A percentile compares a stretch with the other conserved stretches of the same genome.
Conservation (phyloP, 2,329 filamentous ascomycete species). For the Talaromyces funiculosus region DNA sequence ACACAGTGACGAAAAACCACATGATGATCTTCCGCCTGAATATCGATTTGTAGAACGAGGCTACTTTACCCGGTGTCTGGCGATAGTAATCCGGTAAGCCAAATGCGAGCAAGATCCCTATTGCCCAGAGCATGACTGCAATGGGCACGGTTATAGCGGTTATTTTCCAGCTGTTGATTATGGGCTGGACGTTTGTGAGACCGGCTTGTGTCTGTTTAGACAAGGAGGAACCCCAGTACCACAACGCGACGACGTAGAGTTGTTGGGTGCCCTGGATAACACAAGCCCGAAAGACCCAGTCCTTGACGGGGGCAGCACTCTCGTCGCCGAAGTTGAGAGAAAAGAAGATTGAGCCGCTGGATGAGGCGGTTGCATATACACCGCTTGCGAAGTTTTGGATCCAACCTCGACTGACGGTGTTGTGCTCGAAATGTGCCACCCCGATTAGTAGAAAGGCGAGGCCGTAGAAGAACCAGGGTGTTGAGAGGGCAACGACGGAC, state of each 20-base stretch:
- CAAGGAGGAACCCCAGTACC: constrained; percentile 56
- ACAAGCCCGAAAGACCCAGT: constrained; percentile 63
- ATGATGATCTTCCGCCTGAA: constrained; percentile 59
- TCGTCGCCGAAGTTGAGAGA: constrained; percentile 63
- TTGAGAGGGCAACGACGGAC: constrained; percentile 52
- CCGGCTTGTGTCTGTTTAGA: constrained; percentile 34
- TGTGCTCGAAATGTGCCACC: constrained; percentile 50
- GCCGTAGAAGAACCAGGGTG: constrained; percentile 60
- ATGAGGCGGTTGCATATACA: constrained; percentile 57
- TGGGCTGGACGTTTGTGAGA: constrained; percentile 31
- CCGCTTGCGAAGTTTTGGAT: constrained; percentile 58
- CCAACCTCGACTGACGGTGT: constrained; percentile 42
- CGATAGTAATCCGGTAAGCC: constrained; percentile 65
- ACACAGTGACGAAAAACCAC: constrained; percentile 61
- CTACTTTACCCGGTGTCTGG: constrained; percentile 57
- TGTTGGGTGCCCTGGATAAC: constrained; percentile 63
- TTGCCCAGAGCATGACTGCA: constrained; percentile 51
- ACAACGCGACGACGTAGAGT: constrained; percentile 58
- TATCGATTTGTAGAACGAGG: constrained; percentile 59
- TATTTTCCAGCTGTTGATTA: constrained; percentile 42
- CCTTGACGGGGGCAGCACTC: constrained; percentile 56
- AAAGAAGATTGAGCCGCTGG: constrained; percentile 60
- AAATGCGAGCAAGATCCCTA: constrained; percentile 52
- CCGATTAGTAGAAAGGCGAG: constrained; percentile 60
- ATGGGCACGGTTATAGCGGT: constrained; percentile 55